phyloP scores from a whole-genome alignment of 306 rosid genomes.

The Vigna trinervia region DNA sequence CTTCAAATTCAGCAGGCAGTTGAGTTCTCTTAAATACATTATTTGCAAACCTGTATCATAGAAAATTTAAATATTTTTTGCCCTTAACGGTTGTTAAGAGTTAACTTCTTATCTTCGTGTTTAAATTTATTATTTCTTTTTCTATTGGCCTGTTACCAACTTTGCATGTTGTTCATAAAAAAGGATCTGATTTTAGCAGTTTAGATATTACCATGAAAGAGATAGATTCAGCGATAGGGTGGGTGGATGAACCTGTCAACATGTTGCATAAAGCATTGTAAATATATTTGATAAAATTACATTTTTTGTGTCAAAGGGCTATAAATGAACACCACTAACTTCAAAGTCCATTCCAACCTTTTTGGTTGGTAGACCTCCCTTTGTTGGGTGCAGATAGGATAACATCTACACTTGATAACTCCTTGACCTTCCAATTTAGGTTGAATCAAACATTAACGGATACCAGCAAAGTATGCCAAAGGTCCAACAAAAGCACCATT shows the following conservation, averaged over 20 bases:
- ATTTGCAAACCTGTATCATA: too few relatives aligned
- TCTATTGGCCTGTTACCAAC: neutral
- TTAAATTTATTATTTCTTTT: neutral
- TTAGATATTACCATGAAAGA: neutral
- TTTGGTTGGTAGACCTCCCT: conserved; percentile 44
- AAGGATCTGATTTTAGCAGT: neutral
- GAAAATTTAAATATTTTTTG: too few relatives aligned
- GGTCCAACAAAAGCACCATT: conserved; percentile 86
- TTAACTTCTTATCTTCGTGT: neutral
- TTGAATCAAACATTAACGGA: conserved; percentile 20
- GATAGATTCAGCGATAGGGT: neutral
- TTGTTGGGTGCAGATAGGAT: conserved; percentile 37
- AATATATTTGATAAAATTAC: conserved; percentile 26
- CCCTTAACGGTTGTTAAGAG: too few relatives aligned
- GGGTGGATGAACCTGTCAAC: neutral
- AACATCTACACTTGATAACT: conserved; percentile 40
- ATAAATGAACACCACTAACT: conserved; percentile 40
- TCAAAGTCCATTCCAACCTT: conserved; percentile 28
- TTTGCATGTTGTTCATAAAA: conserved; percentile 4
- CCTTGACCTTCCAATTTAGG: conserved; percentile 24
- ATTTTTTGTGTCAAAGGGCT: conserved; percentile 35
- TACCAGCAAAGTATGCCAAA: conserved; percentile 77
- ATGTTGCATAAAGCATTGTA: conserved; percentile 13
- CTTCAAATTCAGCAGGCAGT: too few relatives aligned
- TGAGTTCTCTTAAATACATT: too few relatives aligned